Percentiles rank a stretch among this genome's conserved stretches.
Evolutionary conservation across 176 grass and related monocot genomes (phyloP).

Genomic region (Oryza australiensis): DNA sequence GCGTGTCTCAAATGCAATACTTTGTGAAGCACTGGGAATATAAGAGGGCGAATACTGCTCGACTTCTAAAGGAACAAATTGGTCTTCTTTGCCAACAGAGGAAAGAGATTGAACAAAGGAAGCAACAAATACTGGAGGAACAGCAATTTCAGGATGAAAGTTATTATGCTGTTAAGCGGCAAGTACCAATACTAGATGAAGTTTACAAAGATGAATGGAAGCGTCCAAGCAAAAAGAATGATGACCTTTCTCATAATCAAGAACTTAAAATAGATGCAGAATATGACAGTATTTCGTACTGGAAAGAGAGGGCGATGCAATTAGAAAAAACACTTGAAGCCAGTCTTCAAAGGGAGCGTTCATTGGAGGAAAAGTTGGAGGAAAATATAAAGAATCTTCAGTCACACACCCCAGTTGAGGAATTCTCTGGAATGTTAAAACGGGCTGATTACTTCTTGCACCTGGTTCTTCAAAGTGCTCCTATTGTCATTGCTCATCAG

Average conservation of each 20-base stretch:
- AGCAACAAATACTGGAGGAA: conserved; percentile 75
- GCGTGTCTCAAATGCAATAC: conserved; percentile 59
- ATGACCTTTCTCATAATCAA: conserved; percentile 45
- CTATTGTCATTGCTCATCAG: conserved; percentile 96
- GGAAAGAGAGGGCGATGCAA: conserved; percentile 61
- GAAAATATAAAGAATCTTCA: conserved; percentile 66
- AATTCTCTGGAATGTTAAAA: conserved; percentile 76
- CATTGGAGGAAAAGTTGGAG: conserved; percentile 58
- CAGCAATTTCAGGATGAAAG: conserved; percentile 66
- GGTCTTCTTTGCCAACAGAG: conserved; percentile 62
- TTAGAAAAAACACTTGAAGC: conserved; percentile 64
- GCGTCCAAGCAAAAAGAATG: conserved; percentile 40
- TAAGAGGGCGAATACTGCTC: conserved; percentile 44
- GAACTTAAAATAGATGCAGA: conserved; percentile 73
- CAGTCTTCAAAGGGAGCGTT: conserved; percentile 72
- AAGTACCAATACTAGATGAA: conserved; percentile 82
- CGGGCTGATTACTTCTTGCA: conserved; percentile 97
- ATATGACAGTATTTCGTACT: conserved; percentile 52
- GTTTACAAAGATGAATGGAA: conserved; percentile 70
- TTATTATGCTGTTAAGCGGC: conserved; percentile 55
- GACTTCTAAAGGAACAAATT: conserved; percentile 69
- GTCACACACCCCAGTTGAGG: conserved; percentile 70
- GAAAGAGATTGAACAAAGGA: conserved; percentile 79
- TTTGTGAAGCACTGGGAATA: conserved; percentile 76
- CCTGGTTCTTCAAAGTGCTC: conserved; percentile 89